Evolutionary conservation across 805 yeast species (phyloP).

Genomic region (Ogataea henricii): DNA sequence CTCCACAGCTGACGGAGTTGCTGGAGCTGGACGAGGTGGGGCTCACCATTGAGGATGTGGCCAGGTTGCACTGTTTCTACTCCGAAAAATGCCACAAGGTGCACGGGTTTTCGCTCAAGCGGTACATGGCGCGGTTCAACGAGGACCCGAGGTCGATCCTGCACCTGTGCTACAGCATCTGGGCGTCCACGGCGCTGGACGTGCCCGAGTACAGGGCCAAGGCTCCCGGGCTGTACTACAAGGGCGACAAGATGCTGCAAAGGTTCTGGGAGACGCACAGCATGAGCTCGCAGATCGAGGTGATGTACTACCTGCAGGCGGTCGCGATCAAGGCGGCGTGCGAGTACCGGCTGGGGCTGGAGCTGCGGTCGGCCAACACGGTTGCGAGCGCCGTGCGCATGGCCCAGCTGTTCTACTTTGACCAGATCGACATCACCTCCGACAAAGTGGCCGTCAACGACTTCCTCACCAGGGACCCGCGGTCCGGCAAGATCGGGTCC

Average conservation of each 20-base stretch:
- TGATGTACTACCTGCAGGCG: constrained; percentile 30
- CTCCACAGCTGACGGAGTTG: constrained; percentile 5
- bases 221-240: constrained; percentile 22
- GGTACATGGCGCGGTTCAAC: constrained; percentile 24
- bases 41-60: constrained; percentile 24
- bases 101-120: constrained; percentile 21
- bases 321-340: constrained; percentile 27
- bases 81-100: constrained; percentile 15
- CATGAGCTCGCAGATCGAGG: constrained; percentile 19
- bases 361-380: constrained; percentile 31
- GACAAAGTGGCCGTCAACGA: constrained; percentile 3
- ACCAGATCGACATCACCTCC: constrained; percentile 31
- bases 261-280: constrained; percentile 22
- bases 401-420: constrained; percentile 33
- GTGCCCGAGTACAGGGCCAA: constrained; percentile 21
- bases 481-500: not conserved
- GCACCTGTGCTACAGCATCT: constrained; percentile 27
- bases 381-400: constrained; percentile 29
- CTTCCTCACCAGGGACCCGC: not conserved
- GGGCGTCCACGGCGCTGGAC: constrained; percentile 25
- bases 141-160: constrained; percentile 22
- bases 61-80: constrained; percentile 22
- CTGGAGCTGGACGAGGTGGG: constrained; percentile 21
- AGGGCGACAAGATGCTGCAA: constrained; percentile 17
- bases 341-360: constrained; percentile 31